Base-by-base conservation (phyloP, 2,329 filamentous ascomycete species). In the Phaeomoniella chlamydospora region DNA sequence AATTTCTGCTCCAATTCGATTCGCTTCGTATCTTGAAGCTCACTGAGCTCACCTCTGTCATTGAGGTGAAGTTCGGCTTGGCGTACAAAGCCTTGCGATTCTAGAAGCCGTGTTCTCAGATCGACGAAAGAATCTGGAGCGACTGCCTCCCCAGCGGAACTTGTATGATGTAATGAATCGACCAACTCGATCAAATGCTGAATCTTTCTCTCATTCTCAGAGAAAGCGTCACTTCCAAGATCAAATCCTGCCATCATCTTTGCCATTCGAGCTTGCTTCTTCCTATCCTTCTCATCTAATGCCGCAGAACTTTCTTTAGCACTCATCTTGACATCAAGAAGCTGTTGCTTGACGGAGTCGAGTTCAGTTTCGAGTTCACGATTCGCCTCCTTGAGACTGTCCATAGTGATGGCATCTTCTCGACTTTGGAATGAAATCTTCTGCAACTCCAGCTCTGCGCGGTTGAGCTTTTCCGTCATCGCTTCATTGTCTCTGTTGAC, bases 191-290 rank as follows among this genome's bases (percentile, higher is more conserved):
- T 88, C 43, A 86, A 79, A 43, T 81, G 76, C 40, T 82, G 76
- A 39, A 98, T 83, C 35, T 76, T 78, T 43, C 79, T 74, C 58
- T 98, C 90, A 48, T 94, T 94, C 39, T 90, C 82, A 46, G 86
- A 94, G 56, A 96, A 93, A 18, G 92, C 78, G 39, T 94, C 87
- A 34, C 81, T 80, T 31, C 86, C 88, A 19, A 98, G 73, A 51
- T 98, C 88, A 50, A 98, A 96, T 3, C 88, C 86, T 40, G 90
- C 90, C 88, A 98, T 94, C 90, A 98, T 98, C 70, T 94, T 83
- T 31, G 90, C 90, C 90, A 98, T 98, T 62, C 92, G 90, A 64
- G 98, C 90, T 1, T 87, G 85, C 70, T 98, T 98, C 65, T 86
- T 87, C 68, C 86, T 88, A 62, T 96, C 92, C 69, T 98, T 98